Percentiles rank a stretch among this genome's conserved stretches.
Evolutionary conservation across 164 flowering plant genomes (phyloP).

Genomic region (Umbellularia californica): DNA sequence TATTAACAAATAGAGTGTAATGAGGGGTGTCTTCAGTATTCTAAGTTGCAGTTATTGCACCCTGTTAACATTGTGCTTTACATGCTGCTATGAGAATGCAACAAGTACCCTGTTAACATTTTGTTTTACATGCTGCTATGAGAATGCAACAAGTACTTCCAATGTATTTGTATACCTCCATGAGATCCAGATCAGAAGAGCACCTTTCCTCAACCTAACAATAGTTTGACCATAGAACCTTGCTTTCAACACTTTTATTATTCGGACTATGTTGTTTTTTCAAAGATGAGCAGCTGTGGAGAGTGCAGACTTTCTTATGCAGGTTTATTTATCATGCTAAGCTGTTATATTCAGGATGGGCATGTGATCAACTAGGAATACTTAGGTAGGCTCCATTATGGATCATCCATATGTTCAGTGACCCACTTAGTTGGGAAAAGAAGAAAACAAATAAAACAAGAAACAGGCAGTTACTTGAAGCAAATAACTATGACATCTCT

Average conservation of each 20-base stretch:
- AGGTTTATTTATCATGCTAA: neutral
- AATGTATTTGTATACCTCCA: no score
- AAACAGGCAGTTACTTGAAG: constrained; percentile 7
- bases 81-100: no score
- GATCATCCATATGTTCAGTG: neutral
- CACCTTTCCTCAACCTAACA: neutral
- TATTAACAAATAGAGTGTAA: no score
- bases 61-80: no score
- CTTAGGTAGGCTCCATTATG: constrained; percentile 1
- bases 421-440: neutral
- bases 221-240: neutral
- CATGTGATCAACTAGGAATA: constrained; percentile 10
- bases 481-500: constrained; percentile 1
- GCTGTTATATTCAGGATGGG: neutral
- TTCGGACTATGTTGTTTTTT: neutral
- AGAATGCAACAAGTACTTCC: no score
- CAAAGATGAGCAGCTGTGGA: neutral
- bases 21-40: no score
- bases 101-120: no score
- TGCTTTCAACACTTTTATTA: no score
- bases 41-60: no score
- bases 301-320: neutral
- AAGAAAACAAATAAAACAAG: no score
- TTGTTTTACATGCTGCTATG: no score
- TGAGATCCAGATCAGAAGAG: neutral